Base-by-base conservation (phyloP, 2,329 filamentous ascomycete genomes). In the Colletotrichum zoysiae region DNA sequence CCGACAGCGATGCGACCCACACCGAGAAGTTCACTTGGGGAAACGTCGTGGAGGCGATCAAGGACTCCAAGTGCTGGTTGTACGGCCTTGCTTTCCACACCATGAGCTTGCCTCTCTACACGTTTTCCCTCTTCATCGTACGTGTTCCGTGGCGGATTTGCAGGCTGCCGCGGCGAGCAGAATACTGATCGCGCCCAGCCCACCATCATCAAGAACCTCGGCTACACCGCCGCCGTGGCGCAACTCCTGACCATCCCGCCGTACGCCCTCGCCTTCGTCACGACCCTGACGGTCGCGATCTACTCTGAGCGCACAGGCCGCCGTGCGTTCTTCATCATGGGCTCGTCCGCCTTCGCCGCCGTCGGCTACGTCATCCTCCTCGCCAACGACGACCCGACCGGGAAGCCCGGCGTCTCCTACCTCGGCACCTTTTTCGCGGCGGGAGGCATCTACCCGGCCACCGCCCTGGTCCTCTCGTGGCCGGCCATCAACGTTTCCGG, bases 31-130 rank as follows among this genome's bases (percentile, higher is more conserved):
- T 95, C 76, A 87, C 82, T 4, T 95, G 93, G 93, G 79, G 75
- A 0, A 90, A 90, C 26, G 92, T 95, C 0, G 68, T 80, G 33
- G 83, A 88, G 23, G 92, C 92, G 0, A 79, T 93, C 51, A 88
- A 85, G 18, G 91, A 95, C 75, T 87, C 88, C 1, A 93, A 91
- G 77, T 90, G 90, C 76, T 93, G 90, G 90, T 84, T 95, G 0
- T 95, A 95, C 74, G 90, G 91, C 0, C 78, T 93, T 0, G 88
- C 86, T 0, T 94, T 93, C 75, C 92, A 94, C 78, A 93, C 91
- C 6, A 90, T 94, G 85, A 92, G 89, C 68, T 79, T 95, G 16
- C 87, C 87, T 0, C 80, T 89, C 0, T 90, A 89, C 70, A 89
- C 87, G 0, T 80, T 88, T 6, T 85, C 90, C 0, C 78, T 89